Evolutionary conservation across 305 asterid genomes (phyloP).

Genomic region (Fraxinus dipetala): DNA sequence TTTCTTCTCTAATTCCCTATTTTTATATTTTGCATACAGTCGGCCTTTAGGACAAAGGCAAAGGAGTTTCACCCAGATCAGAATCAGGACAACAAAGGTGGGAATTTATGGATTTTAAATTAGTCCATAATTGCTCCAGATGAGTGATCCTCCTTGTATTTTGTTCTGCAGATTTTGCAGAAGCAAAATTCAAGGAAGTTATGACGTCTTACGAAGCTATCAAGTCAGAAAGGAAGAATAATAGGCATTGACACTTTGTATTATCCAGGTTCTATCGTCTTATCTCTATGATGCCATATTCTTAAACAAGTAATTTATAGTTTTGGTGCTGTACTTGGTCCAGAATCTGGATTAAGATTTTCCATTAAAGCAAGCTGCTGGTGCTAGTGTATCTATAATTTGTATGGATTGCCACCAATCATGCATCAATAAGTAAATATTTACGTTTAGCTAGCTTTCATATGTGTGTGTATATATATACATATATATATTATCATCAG

Average conservation of each 20-base stretch:
- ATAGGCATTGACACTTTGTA: not conserved
- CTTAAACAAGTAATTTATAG: not conserved
- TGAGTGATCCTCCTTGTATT: not conserved
- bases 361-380: too few relatives aligned
- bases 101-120: conserved; percentile 9
- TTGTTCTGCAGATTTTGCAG: conserved; percentile 54
- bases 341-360: too few relatives aligned
- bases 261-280: not conserved
- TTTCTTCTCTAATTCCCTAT: not conserved
- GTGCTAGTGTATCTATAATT: too few relatives aligned
- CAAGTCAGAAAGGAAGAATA: conserved; percentile 61
- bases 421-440: too few relatives aligned
- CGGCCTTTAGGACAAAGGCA: conserved; percentile 85
- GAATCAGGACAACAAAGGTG: conserved; percentile 82
- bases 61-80: conserved; percentile 89
- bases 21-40: conserved; percentile 39
- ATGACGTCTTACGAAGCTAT: conserved; percentile 85
- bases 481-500: too few relatives aligned
- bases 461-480: too few relatives aligned
- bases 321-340: too few relatives aligned
- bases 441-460: too few relatives aligned
- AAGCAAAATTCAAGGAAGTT: conserved; percentile 81
- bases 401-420: too few relatives aligned
- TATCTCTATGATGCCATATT: not conserved
- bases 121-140: not conserved